These are phyloP conservation scores for Knufia fluminis DNA, from an alignment of 2,329 filamentous ascomycete genomes.

Conservation along the genomic window DNA sequence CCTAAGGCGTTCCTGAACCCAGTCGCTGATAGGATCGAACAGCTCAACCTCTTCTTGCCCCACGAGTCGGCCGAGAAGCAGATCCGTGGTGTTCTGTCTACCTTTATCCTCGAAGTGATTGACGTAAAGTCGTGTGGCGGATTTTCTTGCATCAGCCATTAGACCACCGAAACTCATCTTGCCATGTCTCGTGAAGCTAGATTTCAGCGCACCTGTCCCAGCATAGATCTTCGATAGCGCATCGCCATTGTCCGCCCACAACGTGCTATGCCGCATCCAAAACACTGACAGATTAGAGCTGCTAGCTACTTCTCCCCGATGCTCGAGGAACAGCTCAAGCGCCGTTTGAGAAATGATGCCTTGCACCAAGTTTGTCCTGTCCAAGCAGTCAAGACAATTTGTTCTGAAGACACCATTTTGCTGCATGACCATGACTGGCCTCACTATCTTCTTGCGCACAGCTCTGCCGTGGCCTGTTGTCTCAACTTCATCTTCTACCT, in stretches of 20 bases:
- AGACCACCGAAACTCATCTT: conserved; percentile 94
- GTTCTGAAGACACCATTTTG: conserved; percentile 94
- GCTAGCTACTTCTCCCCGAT: conserved; percentile 56
- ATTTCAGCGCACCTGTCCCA: conserved; percentile 89
- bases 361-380: conserved; percentile 92
- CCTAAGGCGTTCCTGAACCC: conserved; percentile 65
- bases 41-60: conserved; percentile 76
- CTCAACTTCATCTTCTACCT: conserved; percentile 43
- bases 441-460: conserved; percentile 24
- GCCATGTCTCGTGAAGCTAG: conserved; percentile 84
- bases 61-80: conserved; percentile 75
- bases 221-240: conserved; percentile 91
- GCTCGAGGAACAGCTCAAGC: conserved; percentile 70
- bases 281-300: conserved; percentile 55
- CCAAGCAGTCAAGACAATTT: conserved; percentile 91
- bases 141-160: conserved; percentile 91
- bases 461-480: conserved; percentile 30
- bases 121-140: conserved; percentile 85
- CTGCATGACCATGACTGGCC: conserved; percentile 63
- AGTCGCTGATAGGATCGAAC: conserved; percentile 91
- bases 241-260: conserved; percentile 98
- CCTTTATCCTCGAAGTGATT: conserved; percentile 96
- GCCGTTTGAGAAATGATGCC: conserved; percentile 93
- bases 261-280: conserved; percentile 80
- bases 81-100: conserved; percentile 87